Evolutionary conservation across 257 asterid genomes (phyloP), one percentile per base, ranked within the genome.

Genomic region (Scutellaria barbata): DNA sequence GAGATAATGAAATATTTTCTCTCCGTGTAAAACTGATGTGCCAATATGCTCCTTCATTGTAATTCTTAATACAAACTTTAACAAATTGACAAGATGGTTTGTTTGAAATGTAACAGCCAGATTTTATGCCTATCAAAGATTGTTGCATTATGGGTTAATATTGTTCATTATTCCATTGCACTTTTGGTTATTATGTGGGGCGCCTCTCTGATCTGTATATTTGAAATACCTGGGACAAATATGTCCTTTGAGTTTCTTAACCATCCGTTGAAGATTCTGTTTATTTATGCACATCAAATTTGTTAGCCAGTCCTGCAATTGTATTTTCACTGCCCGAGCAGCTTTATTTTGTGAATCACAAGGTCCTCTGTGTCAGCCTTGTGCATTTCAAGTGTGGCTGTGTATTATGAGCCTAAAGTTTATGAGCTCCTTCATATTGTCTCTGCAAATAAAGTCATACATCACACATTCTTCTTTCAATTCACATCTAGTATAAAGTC

Each of bases 361-460:
- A 45, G 54, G 68, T 63, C 62, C 62, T 61, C 75, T 69, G 3
- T 56, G 58, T 47, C 64, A 65, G 25, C 74, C 14, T 43, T 68
- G 35, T 63, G 40, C 72, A 73, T 66, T 57, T 63, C 30, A 30
- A 25, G 61, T 62, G 18, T 60, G 43, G 17, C 17, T 42, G 20
- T n/a, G 52, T 54, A 12, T 35, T 56, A 63, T 42, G 63, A 54
- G 60, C 58, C 63, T 55, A 16, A 65, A 50, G 45, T 25, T 58
- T 51, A 65, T 69, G n/a, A 33, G 47, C 35, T 66, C 33, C 35
- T 50, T 60, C 17, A 16, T 39, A 37, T 64, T 63, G 72, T 35
- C 47, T 63, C 33, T 59, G 20, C 71, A 35, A 39, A 8, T 48
- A 18, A 79, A 71, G 50, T 59, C 41, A 33, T 54, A 18, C 61